A percentile compares a stretch with the other conserved stretches of the same genome.
phyloP scores from a whole-genome alignment of 805 yeast species.

The Saccharomycopsis javanensis region DNA sequence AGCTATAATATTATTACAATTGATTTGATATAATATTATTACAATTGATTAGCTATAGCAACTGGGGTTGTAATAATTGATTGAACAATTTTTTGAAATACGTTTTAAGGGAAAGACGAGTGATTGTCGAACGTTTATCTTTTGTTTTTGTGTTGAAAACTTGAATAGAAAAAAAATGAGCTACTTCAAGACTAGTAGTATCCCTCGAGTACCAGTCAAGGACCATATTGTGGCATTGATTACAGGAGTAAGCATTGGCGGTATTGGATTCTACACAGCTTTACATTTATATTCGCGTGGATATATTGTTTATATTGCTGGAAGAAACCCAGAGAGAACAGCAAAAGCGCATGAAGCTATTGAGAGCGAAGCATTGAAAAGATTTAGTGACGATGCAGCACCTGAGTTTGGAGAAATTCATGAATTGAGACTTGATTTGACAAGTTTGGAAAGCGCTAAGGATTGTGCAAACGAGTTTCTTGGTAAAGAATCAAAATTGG shows the following conservation, averaged over 20 bases:
- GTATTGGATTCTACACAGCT: neutral
- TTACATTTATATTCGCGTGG: neutral
- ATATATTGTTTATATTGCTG: neutral
- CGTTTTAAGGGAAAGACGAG: no score
- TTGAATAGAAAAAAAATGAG: neutral
- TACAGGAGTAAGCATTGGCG: neutral
- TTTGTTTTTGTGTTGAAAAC: no score
- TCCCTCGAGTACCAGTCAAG: neutral
- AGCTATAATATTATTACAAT: no score
- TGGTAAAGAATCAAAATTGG: conserved; percentile 27
- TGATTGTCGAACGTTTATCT: no score
- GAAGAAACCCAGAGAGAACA: neutral
- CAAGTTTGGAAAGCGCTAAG: neutral
- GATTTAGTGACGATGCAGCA: neutral
- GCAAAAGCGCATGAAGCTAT: neutral
- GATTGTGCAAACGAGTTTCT: neutral
- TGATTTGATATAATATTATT: no score
- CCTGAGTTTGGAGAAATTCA: neutral
- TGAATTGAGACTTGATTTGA: neutral
- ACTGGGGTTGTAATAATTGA: no score
- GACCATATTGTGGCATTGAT: neutral
- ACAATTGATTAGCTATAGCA: no score
- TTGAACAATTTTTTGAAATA: no score
- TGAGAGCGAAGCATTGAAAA: neutral
- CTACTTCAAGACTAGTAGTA: neutral